Percentiles rank a stretch among this genome's conserved stretches.
Evolutionary conservation across 2,329 filamentous ascomycete genomes (phyloP).

Genomic region (Davidsoniella neocaledoniae): DNA sequence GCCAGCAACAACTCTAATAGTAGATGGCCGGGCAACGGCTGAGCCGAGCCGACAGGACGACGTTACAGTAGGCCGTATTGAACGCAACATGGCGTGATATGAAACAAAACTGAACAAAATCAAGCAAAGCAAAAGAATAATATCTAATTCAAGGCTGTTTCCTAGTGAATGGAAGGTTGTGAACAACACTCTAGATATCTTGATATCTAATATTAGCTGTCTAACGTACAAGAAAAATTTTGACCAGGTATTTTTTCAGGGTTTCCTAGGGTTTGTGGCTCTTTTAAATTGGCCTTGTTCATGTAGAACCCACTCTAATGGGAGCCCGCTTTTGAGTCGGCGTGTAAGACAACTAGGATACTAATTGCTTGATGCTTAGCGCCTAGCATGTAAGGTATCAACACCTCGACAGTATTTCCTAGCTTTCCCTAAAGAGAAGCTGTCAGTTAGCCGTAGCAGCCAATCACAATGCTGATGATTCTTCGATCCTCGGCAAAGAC

Average conservation of each 20-base stretch:
- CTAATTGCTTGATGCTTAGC: neutral
- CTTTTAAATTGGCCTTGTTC: neutral
- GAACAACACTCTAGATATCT: no score
- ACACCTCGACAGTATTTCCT: neutral
- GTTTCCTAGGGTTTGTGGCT: neutral
- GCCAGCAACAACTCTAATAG: neutral
- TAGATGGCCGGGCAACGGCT: neutral
- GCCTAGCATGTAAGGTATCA: constrained; percentile 11
- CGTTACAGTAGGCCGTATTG: constrained; percentile 4
- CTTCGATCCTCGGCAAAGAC: constrained; percentile 34
- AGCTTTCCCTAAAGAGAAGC: neutral
- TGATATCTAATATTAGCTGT: no score
- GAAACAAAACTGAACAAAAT: neutral
- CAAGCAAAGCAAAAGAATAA: neutral
- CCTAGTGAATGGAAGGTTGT: no score
- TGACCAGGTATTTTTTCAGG: no score
- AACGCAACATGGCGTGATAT: constrained; percentile 6
- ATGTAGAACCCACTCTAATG: no score
- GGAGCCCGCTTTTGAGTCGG: no score
- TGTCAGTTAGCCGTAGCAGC: constrained; percentile 15
- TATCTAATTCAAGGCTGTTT: no score
- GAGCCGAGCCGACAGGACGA: constrained; percentile 2
- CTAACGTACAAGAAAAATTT: no score
- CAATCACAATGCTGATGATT: constrained; percentile 31
- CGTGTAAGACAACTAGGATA: no score